phyloP scores from a whole-genome alignment of 2,329 filamentous ascomycete genomes.

The Aspergillus pseudoglaucus region DNA sequence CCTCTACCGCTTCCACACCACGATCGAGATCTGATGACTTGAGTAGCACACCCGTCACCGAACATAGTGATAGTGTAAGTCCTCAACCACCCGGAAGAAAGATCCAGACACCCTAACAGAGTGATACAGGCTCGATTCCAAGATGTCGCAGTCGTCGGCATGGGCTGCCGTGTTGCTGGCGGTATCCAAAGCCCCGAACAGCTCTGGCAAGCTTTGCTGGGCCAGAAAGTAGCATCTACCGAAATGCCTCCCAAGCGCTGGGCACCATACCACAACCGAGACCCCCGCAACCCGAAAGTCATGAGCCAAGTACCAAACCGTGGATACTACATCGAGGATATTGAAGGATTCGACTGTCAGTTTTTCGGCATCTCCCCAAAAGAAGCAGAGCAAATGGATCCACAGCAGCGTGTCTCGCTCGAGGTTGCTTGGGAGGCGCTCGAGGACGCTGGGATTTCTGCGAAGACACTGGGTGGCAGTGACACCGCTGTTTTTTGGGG shows the following conservation, averaged over 20 bases:
- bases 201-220: conserved; percentile 27
- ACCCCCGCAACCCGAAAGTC: conserved; percentile 20
- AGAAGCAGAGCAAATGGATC: conserved; percentile 24
- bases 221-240: conserved; percentile 22
- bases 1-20: too few relatives aligned
- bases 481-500: conserved; percentile 28
- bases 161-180: conserved; percentile 27
- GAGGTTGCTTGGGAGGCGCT: conserved; percentile 19
- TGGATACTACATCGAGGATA: conserved; percentile 25
- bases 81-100: too few relatives aligned
- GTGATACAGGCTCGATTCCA: not conserved
- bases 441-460: conserved; percentile 16
- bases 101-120: too few relatives aligned
- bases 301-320: conserved; percentile 18
- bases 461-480: conserved; percentile 15
- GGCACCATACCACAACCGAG: conserved; percentile 23
- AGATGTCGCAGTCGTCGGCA: conserved; percentile 24
- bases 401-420: conserved; percentile 21
- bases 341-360: conserved; percentile 22
- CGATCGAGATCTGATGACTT: too few relatives aligned
- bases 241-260: conserved; percentile 25
- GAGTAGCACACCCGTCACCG: too few relatives aligned
- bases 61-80: too few relatives aligned
- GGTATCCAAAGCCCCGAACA: conserved; percentile 23
- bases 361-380: conserved; percentile 25